Evolutionary conservation across 2,329 filamentous ascomycete species (phyloP), one percentile per base, ranked within the genome.

Genomic region (Camillea tinctor): DNA sequence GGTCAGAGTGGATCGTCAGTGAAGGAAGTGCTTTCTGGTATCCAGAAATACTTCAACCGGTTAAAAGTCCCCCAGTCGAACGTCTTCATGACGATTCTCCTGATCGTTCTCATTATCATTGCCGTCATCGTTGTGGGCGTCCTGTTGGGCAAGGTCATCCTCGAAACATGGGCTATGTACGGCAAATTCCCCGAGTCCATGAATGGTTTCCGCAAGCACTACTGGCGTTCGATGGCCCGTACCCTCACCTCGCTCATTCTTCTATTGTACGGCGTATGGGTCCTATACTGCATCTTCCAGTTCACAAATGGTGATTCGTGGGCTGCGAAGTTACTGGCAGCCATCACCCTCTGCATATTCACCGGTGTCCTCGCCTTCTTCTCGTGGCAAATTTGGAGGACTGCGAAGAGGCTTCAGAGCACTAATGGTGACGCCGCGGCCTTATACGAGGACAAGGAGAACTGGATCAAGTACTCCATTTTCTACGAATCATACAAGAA

Each of bases 401-500:
- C 90, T 15, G 95, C 92, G 6, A 84, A 82, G 64, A 84, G 86
- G 69, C 88, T 92, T 66, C 94, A 91, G 80, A 83, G 87, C 70
- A 71, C 81, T 26, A 88, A 96, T 66, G 94, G 94, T 59, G 90
- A 93, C 71, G 76, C 84, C 0, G 81, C 83, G 17, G 85, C 80
- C 13, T 82, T 99, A 8, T 98, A 93, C 75, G 91, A 97, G 61
- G 84, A 98, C 77, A 96, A 95, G 80, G 85, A 90, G 60, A 88
- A 89, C 49, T 97, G 95, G 93, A 84, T 92, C 74, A 96, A 95
- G 80, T 99, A 99, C 83, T 95, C 91, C 70, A 83, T 97, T 63
- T 98, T 99, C 79, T 99, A 99, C 80, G 95, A 98, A 71, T 89
- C 89, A 68, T 98, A 97, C 82, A 93, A 92, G 79, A 92, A 91